These are phyloP conservation scores for Ascoidea asiatica DNA, from an alignment of 805 yeast species.

Conservation along the genomic window DNA sequence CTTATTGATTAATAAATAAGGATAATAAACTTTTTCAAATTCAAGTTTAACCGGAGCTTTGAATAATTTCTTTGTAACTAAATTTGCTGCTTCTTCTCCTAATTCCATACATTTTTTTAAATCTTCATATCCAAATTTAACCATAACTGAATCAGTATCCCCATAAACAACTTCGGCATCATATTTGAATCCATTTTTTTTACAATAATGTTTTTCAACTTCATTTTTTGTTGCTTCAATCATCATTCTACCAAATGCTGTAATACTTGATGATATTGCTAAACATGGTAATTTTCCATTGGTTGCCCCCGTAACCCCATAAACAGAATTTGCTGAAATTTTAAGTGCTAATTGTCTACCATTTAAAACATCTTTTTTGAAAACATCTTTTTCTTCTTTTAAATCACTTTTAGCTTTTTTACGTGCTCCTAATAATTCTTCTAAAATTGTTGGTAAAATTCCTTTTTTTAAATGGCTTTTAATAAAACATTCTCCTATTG, in stretches of 20 bases:
- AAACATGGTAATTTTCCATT: conserved; percentile 94
- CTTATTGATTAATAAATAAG: conserved; percentile 86
- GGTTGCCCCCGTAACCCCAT: conserved; percentile 98
- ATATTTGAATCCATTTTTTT: conserved; percentile 69
- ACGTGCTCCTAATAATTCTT: conserved; percentile 82
- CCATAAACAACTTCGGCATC: conserved; percentile 93
- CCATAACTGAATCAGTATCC: conserved; percentile 99
- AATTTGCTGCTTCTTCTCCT: conserved; percentile 90
- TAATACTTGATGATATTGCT: conserved; percentile 89
- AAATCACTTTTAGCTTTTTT: conserved; percentile 84
- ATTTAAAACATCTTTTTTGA: conserved; percentile 82
- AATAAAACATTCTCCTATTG: conserved; percentile 86
- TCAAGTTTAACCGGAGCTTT: conserved; percentile 84
- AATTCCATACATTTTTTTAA: conserved; percentile 74
- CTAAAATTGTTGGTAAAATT: conserved; percentile 79
- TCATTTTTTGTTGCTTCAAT: conserved; percentile 81
- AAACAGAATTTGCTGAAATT: conserved; percentile 95
- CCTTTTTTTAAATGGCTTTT: conserved; percentile 62
- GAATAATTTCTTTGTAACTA: conserved; percentile 64
- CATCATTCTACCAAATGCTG: conserved; percentile 95
- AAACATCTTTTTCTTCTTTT: conserved; percentile 89
- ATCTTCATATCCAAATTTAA: conserved; percentile 79
- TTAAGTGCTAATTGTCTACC: conserved; percentile 96
- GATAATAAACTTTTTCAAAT: conserved; percentile 93
- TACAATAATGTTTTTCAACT: conserved; percentile 68